Evolutionary conservation across 331 rosid species (phyloP), one percentile per base, ranked within the genome.

Genomic region (Malus hybrid): DNA sequence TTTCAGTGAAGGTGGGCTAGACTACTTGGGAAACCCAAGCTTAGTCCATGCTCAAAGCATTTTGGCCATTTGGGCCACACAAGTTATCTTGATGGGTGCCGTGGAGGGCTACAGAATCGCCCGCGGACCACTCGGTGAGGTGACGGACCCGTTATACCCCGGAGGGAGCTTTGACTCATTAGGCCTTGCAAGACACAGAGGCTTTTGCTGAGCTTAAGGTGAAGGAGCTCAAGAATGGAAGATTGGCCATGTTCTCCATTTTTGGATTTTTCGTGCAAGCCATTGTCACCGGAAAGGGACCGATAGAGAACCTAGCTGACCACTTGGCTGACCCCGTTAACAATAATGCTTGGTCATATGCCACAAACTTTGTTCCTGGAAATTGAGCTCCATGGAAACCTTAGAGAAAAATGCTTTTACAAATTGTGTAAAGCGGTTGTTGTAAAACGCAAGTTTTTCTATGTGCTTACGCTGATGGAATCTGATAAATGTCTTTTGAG

Each of bases 361-460:
- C 79, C 79, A 80, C 79, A 5, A 74, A 80, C 75, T 80, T 80
- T 52, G 79, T 52, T 22, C 79, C 79, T 24, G 83, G 83, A 27
- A 74, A 74, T 60, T 80, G 70, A 80, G 13, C 13, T 39, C 46
- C 46, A 39, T 39, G 46, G 13, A 39, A 4, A 10, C 46, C 46
- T 39, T 10, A 10, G 13, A 39, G 13, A 39, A 39, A 39, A 39
- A 39, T 39, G 46, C 46, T 10, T 39, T 39, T 39, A 39, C 46
- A 39, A 39, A 39, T 39, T 39, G 46, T 39, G 46, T 39, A 39
- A 39, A 39, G 46, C 46, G 13, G 46, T 39, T 2, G 46, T 39
- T 39, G 46, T 39, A 39, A 39, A 39, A 39, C 46, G 46, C 46
- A 39, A 39, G 46, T 39, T 39, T 39, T 39, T 39, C 46, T 39